phyloP scores from a whole-genome alignment of 768 basidiomycete genomes.

The Boletus fagicola region DNA sequence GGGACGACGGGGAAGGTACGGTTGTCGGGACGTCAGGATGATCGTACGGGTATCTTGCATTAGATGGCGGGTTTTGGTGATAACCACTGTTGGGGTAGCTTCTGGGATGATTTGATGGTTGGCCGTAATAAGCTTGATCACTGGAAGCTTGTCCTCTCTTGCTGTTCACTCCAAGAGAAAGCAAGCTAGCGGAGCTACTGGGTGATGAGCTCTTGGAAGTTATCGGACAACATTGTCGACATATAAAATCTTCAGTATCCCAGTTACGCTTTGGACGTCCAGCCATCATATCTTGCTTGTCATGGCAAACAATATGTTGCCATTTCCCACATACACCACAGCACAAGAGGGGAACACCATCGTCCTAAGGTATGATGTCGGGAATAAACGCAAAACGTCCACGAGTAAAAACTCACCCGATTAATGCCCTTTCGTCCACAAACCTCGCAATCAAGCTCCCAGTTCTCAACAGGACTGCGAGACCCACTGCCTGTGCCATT shows the following conservation, averaged over 20 bases:
- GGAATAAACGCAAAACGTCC: constrained; percentile 23
- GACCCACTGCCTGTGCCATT: constrained; percentile 43
- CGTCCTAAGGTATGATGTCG: constrained; percentile 53
- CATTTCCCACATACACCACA: constrained; percentile 82
- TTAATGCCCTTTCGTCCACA: constrained; percentile 74
- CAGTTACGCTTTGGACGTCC: constrained; percentile 75
- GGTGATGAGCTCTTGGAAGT: constrained; percentile 11
- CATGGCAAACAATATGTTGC: constrained; percentile 90
- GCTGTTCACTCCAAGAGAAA: constrained; percentile 6
- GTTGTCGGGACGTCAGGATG: constrained; percentile 19
- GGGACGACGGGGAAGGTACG: constrained; percentile 16
- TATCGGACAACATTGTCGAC: constrained; percentile 50
- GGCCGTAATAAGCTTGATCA: constrained; percentile 13
- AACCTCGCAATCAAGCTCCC: constrained; percentile 89
- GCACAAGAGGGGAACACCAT: constrained; percentile 73
- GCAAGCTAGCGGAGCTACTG: constrained; percentile 3
- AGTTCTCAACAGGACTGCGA: constrained; percentile 61
- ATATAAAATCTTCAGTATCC: constrained; percentile 83
- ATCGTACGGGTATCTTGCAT: constrained; percentile 26
- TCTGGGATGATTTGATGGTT: constrained; percentile 17
- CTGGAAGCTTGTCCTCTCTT: constrained; percentile 12
- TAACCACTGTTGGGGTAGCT: constrained; percentile 16
- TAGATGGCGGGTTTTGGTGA: constrained; percentile 14
- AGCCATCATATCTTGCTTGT: constrained; percentile 59
- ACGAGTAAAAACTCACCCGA: constrained; percentile 47